Evolutionary conservation across 805 yeast genomes (phyloP).

Genomic region (Candida bentonensis): DNA sequence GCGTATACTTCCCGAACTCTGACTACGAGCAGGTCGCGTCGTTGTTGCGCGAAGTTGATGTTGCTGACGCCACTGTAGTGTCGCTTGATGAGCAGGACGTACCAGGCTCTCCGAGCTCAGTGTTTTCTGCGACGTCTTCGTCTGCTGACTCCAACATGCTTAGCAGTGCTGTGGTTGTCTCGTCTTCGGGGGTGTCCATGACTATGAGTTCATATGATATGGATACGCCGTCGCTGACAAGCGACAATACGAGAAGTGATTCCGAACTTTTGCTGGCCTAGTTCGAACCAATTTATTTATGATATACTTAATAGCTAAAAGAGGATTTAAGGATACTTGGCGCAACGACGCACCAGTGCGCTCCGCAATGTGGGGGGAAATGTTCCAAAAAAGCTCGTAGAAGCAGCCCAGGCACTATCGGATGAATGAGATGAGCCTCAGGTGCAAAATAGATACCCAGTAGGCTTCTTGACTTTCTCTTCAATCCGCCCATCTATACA

Average conservation of each 20-base stretch:
- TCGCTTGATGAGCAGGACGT: background rate
- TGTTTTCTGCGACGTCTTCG: background rate
- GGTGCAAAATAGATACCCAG: no score
- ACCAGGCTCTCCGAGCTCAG: background rate
- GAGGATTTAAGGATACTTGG: no score
- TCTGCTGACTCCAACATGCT: background rate
- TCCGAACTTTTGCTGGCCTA: background rate
- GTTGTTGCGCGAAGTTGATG: constrained; percentile 44
- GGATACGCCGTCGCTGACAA: background rate
- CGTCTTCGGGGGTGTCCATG: background rate
- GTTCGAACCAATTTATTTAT: no score
- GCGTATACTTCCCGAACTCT: constrained; percentile 61
- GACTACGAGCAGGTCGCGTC: constrained; percentile 43
- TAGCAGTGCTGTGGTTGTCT: background rate
- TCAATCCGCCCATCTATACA: no score
- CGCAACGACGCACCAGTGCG: no score
- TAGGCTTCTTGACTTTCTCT: no score
- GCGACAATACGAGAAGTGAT: background rate
- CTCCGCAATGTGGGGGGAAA: no score
- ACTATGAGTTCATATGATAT: background rate
- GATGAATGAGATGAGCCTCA: no score
- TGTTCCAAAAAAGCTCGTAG: no score
- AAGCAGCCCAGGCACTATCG: no score
- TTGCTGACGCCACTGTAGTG: constrained; percentile 40
- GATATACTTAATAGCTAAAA: no score